phyloP scores from a whole-genome alignment of 352 stramenopile genomes.

The Phytophthora macrochlamydospora region DNA sequence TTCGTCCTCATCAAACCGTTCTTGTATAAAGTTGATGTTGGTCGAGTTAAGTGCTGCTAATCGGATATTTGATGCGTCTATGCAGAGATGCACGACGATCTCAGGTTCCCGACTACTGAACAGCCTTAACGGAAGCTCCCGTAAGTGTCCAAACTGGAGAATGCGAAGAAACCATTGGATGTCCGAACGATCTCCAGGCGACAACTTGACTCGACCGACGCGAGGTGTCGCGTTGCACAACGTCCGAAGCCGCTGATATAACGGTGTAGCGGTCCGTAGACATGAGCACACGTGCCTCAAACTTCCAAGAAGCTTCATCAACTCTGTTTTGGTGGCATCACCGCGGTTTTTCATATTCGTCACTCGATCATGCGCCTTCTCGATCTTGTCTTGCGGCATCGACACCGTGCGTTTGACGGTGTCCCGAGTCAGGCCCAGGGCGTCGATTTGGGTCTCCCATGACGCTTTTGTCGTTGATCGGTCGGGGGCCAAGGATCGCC shows the following conservation, averaged over 20 bases:
- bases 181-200: neutral
- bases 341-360: too few relatives aligned
- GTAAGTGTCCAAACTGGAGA: neutral
- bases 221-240: neutral
- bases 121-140: neutral
- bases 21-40: neutral
- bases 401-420: too few relatives aligned
- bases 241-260: neutral
- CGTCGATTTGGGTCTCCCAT: too few relatives aligned
- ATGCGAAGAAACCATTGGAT: neutral
- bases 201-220: neutral
- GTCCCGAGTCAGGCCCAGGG: too few relatives aligned
- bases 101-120: neutral
- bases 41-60: neutral
- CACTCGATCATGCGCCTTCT: too few relatives aligned
- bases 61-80: neutral
- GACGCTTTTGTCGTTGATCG: too few relatives aligned
- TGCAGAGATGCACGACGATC: neutral
- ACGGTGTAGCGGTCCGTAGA: neutral
- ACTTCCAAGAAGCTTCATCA: neutral
- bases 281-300: neutral
- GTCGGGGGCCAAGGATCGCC: too few relatives aligned
- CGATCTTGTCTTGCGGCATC: too few relatives aligned
- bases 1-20: neutral
- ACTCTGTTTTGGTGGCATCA: neutral